phyloP scores from a whole-genome alignment of 768 basidiomycete genomes.

The Lenzites betulinus region DNA sequence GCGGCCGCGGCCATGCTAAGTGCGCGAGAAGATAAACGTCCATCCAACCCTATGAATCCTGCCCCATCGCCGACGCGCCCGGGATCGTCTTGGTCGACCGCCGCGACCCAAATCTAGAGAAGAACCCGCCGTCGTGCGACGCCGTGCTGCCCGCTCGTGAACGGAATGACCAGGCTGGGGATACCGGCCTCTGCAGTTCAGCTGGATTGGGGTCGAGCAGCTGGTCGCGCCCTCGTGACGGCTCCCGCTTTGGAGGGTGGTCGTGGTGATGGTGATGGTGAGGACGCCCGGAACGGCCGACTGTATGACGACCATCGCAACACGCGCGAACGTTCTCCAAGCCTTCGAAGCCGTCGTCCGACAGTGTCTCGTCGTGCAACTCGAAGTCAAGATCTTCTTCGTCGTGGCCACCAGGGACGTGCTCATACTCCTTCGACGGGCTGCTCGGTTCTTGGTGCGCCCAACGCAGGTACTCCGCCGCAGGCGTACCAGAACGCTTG shows the following conservation, averaged over 20 bases:
- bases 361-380: conserved; percentile 70
- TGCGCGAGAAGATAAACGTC: background rate
- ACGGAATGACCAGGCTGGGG: conserved; percentile 86
- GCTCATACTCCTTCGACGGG: conserved; percentile 58
- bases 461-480: conserved; percentile 88
- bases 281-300: conserved; percentile 65
- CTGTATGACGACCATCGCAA: conserved; percentile 86
- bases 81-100: conserved; percentile 48
- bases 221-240: conserved; percentile 44
- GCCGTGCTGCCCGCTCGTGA: conserved; percentile 75
- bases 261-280: conserved; percentile 57
- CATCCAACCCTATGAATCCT: conserved; percentile 22
- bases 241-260: conserved; percentile 31
- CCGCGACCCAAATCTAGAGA: conserved; percentile 77
- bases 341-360: conserved; percentile 85
- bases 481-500: conserved; percentile 89
- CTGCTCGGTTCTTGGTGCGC: conserved; percentile 74
- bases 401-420: conserved; percentile 40
- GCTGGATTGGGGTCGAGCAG: conserved; percentile 53
- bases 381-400: conserved; percentile 81
- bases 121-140: conserved; percentile 69
- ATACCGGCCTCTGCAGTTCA: conserved; percentile 61
- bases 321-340: conserved; percentile 94
- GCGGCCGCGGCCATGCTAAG: background rate
- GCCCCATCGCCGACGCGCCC: conserved; percentile 12